Percentiles rank a stretch among this genome's conserved stretches.
Conservation (phyloP, 345 rosid species). For the Brassica carinata region DNA sequence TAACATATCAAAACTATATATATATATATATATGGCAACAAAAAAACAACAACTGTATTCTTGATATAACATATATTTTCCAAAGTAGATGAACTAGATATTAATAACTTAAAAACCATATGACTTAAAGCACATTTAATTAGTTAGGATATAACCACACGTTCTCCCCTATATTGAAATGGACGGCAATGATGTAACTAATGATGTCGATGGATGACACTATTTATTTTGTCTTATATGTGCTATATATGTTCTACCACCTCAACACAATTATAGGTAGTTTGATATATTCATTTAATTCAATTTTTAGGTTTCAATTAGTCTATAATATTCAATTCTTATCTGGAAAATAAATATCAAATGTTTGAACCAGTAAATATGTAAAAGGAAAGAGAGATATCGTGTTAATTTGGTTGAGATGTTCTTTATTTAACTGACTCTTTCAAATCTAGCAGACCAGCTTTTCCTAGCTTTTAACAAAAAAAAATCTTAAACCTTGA, state of each 20-base stretch:
- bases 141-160: constrained; percentile 29
- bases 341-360: background rate
- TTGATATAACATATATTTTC: background rate
- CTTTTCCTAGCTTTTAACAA: background rate
- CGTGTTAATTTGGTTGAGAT: constrained; percentile 11
- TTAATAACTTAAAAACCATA: background rate
- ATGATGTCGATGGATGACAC: constrained; percentile 28
- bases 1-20: background rate
- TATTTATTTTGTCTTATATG: constrained; percentile 9
- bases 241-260: background rate
- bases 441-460: constrained; percentile 8
- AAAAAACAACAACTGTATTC: background rate
- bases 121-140: constrained; percentile 2
- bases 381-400: background rate
- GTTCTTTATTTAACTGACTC: background rate
- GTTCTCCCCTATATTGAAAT: constrained; percentile 26
- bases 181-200: constrained; percentile 34
- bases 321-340: background rate
- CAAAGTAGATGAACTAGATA: background rate
- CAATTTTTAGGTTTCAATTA: background rate
- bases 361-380: constrained; percentile 29
- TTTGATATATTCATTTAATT: background rate
- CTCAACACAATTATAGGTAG: background rate
- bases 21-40: background rate
- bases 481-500: background rate